These are phyloP conservation scores for Albugo candida DNA, from an alignment of 352 stramenopile species.

Conservation along the genomic window DNA sequence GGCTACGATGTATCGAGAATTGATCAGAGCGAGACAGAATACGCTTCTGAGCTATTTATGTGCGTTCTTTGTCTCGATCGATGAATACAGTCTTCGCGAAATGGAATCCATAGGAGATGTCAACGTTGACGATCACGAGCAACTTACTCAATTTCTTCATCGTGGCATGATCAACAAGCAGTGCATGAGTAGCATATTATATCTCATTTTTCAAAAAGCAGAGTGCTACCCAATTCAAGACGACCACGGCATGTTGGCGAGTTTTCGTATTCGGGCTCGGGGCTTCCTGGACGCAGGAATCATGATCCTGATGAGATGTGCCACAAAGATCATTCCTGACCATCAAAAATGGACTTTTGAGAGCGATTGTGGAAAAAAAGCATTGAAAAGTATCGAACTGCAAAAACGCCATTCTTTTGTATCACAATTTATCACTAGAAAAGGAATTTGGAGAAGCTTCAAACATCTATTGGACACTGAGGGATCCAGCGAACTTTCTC, in stretches of 20 bases:
- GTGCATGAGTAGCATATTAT: too few relatives aligned
- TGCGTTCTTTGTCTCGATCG: conserved; percentile 38
- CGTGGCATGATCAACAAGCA: too few relatives aligned
- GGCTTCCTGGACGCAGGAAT: conserved; percentile 39
- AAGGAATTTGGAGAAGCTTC: conserved; percentile 26
- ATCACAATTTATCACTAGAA: too few relatives aligned
- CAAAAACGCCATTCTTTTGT: conserved; percentile 14
- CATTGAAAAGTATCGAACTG: conserved; percentile 15
- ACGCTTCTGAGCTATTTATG: conserved; percentile 28
- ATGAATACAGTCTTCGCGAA: conserved; percentile 5
- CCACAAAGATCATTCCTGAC: conserved; percentile 5
- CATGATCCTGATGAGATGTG: conserved; percentile 38
- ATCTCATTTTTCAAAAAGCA: too few relatives aligned
- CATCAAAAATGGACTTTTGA: too few relatives aligned
- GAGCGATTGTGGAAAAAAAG: conserved; percentile 11
- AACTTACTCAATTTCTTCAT: too few relatives aligned
- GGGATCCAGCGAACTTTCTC: conserved; percentile 48
- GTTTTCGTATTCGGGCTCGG: conserved; percentile 46
- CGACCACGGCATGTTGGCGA: conserved; percentile 16
- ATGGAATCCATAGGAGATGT: too few relatives aligned
- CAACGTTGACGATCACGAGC: too few relatives aligned
- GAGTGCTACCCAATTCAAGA: too few relatives aligned
- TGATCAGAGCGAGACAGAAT: conserved; percentile 16
- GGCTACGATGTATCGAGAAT: conserved; percentile 21
- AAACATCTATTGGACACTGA: conserved; percentile 22